Conservation (phyloP, 441 rosid species). For the Aquilaria agallochum region DNA sequence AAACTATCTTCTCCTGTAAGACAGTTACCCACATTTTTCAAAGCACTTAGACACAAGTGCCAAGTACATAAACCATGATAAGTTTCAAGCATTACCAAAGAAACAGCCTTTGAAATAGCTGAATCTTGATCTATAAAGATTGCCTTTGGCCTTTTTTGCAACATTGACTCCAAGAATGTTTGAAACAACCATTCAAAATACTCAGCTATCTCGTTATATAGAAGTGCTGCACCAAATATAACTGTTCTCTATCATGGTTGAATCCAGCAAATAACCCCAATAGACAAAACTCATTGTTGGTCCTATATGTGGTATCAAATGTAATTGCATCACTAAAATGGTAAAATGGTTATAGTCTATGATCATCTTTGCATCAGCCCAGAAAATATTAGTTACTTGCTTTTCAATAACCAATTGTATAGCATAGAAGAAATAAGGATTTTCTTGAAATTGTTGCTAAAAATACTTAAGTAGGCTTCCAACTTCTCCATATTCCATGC, state of each 20-base stretch:
- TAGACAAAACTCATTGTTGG: neutral
- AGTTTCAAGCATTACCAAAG: slow-evolving; percentile 3
- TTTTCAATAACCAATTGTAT: neutral
- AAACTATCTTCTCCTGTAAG: slow-evolving; percentile 1
- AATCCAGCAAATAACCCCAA: neutral
- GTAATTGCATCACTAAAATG: neutral
- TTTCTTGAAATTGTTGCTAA: neutral
- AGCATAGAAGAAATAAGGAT: neutral
- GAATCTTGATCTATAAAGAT: neutral
- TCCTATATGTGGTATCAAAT: neutral
- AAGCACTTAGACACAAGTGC: slow-evolving; percentile 13
- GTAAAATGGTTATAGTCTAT: neutral
- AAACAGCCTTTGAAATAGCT: slow-evolving; percentile 4
- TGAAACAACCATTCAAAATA: neutral
- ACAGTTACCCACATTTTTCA: slow-evolving; percentile 6
- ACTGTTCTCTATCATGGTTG: slow-evolving; percentile 6
- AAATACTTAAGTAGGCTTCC: neutral
- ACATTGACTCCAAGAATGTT: slow-evolving; percentile 3
- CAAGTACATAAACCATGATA: slow-evolving; percentile 6
- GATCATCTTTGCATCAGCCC: neutral
- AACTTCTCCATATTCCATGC: neutral
- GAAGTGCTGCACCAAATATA: neutral
- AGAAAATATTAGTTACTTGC: neutral
- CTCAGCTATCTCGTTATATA: neutral
- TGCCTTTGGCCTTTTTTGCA: neutral